phyloP scores from a whole-genome alignment of 768 basidiomycete species.

The Boletus vermiculosoides region DNA sequence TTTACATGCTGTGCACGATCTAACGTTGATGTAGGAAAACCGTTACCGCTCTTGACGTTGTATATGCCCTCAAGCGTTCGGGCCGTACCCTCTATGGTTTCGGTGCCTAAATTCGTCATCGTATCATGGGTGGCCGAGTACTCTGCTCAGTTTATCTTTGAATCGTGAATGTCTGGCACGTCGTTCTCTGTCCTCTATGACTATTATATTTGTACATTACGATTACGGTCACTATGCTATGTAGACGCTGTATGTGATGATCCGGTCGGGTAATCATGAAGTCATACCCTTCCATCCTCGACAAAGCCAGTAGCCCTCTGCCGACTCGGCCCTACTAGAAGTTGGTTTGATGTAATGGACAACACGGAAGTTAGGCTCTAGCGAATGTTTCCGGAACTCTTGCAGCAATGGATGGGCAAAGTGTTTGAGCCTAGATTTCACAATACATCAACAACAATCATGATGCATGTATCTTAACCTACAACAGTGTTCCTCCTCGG shows the following conservation, averaged over 20 bases:
- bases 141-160: not conserved
- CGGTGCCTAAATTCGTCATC: conserved; percentile 50
- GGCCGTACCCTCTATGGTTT: conserved; percentile 82
- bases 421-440: conserved; percentile 67
- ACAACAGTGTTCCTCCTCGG: conserved; percentile 49
- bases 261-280: not conserved
- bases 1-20: not conserved
- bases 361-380: conserved; percentile 62
- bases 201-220: conserved; percentile 21
- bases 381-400: conserved; percentile 56
- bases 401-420: conserved; percentile 74
- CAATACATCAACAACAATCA: not conserved
- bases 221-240: conserved; percentile 1
- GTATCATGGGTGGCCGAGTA: not conserved
- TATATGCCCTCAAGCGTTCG: conserved; percentile 71
- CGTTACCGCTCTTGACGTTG: conserved; percentile 84
- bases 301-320: conserved; percentile 87
- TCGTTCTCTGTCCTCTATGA: conserved; percentile 6
- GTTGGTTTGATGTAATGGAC: conserved; percentile 77
- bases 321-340: conserved; percentile 74
- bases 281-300: conserved; percentile 54
- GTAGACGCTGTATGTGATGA: not conserved
- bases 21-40: conserved; percentile 52
- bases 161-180: not conserved
- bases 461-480: conserved; percentile 15